Evolutionary conservation across 139 green algal genomes (phyloP).

Genomic region (Gonium pectorale): DNA sequence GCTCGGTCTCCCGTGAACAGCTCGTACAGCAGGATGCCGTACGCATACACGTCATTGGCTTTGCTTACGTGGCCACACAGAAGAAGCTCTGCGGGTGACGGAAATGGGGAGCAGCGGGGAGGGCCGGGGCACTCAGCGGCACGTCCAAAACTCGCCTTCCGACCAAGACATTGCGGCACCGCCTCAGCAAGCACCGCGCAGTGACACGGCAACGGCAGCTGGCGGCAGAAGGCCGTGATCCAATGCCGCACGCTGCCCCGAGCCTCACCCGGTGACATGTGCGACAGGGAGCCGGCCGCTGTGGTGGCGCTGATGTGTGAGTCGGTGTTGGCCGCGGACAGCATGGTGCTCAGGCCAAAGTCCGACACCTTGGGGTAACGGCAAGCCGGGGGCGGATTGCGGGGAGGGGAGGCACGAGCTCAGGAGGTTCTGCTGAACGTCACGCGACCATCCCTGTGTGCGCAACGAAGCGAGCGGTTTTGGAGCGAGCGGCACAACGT

Average conservation of each 20-base stretch:
- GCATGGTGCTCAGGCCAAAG: constrained; percentile 1
- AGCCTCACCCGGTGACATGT: constrained; percentile 2
- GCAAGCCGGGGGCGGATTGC: too few relatives aligned
- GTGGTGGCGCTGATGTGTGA: constrained; percentile 29
- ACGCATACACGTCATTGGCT: constrained; percentile 27
- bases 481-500: too few relatives aligned
- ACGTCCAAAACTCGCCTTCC: too few relatives aligned
- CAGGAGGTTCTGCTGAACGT: too few relatives aligned
- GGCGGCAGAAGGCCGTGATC: too few relatives aligned
- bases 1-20: constrained; percentile 27
- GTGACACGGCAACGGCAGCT: too few relatives aligned
- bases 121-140: not conserved
- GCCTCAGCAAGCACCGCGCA: too few relatives aligned
- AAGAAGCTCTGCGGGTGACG: constrained; percentile 2
- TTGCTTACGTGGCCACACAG: constrained; percentile 36
- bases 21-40: constrained; percentile 28
- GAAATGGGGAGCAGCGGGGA: not conserved
- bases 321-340: constrained; percentile 12
- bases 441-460: too few relatives aligned
- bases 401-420: not conserved
- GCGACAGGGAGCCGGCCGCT: constrained; percentile 9
- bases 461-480: too few relatives aligned
- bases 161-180: too few relatives aligned
- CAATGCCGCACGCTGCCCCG: too few relatives aligned
- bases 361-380: not conserved